Conservation (phyloP, 148 eudicot genomes). For the Rhododendron ferrugineum region DNA sequence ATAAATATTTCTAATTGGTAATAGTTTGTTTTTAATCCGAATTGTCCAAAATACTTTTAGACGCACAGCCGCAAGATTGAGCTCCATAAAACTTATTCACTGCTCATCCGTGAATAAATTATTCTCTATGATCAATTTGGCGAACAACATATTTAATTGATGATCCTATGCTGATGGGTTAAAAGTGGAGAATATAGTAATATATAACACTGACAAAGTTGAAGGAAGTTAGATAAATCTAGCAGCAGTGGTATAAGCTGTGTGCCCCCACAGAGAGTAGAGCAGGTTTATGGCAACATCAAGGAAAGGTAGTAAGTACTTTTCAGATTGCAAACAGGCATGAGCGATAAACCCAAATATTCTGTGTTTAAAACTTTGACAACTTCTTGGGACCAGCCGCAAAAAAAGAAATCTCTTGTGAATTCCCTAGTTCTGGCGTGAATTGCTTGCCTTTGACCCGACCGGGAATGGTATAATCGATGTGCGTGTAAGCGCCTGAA, state of each 20-base stretch:
- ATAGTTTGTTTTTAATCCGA: too few species aligned
- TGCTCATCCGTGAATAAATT: too few species aligned
- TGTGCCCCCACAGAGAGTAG: not conserved
- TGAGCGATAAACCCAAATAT: not conserved
- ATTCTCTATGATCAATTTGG: not conserved
- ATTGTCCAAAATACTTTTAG: too few species aligned
- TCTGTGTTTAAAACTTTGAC: too few species aligned
- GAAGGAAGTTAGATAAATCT: not conserved
- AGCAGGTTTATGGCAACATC: conserved; percentile 26
- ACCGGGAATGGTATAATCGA: not conserved
- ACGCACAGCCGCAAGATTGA: too few species aligned
- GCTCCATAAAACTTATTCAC: too few species aligned
- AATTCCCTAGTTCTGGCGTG: not conserved
- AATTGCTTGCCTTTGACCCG: not conserved
- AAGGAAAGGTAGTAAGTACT: conserved; percentile 4
- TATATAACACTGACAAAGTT: not conserved
- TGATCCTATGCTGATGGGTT: not conserved
- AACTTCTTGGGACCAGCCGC: not conserved
- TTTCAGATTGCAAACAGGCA: not conserved
- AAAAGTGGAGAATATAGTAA: conserved; percentile 14
- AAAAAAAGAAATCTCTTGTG: too few species aligned
- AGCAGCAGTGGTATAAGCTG: conserved; percentile 10
- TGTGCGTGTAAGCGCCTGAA: not conserved
- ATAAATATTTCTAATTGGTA: too few species aligned
- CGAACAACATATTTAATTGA: not conserved